Evolutionary conservation across 2,329 filamentous ascomycete species (phyloP).

Genomic region (Hymenotorrendiella dingleyae): DNA sequence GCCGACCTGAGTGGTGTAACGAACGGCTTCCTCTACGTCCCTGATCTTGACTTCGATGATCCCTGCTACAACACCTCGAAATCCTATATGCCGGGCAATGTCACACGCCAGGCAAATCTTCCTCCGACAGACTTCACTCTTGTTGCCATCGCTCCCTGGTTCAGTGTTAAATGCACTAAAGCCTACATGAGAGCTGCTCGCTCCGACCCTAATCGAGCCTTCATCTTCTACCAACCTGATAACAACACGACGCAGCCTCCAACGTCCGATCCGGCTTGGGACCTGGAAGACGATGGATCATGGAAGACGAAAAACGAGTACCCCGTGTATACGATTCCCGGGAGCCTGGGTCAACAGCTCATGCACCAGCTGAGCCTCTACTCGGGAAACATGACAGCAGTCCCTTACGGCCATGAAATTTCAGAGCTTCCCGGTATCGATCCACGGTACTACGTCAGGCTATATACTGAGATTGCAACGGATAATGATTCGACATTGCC

Average conservation of each 20-base stretch:
- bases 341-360: slow-evolving; percentile 58
- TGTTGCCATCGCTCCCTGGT: slow-evolving; percentile 84
- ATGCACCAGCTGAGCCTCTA: slow-evolving; percentile 70
- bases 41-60: slow-evolving; percentile 53
- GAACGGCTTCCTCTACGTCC: slow-evolving; percentile 79
- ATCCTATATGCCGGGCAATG: slow-evolving; percentile 67
- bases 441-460: slow-evolving; percentile 52
- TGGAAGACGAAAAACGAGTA: slow-evolving; percentile 70
- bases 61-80: slow-evolving; percentile 58
- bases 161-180: slow-evolving; percentile 64
- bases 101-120: slow-evolving; percentile 66
- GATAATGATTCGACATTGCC: slow-evolving; percentile 48
- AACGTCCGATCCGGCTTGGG: slow-evolving; percentile 60
- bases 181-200: slow-evolving; percentile 63
- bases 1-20: slow-evolving; percentile 55
- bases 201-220: slow-evolving; percentile 52
- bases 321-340: slow-evolving; percentile 78
- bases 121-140: slow-evolving; percentile 63
- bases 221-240: slow-evolving; percentile 58
- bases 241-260: slow-evolving; percentile 53
- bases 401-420: slow-evolving; percentile 54
- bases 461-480: slow-evolving; percentile 51
- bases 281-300: slow-evolving; percentile 58
- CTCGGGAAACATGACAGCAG: slow-evolving; percentile 64
- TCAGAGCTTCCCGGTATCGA: slow-evolving; percentile 48